phyloP scores from a whole-genome alignment of 2,329 filamentous ascomycete genomes.

The Neofusicoccum umdonicola region DNA sequence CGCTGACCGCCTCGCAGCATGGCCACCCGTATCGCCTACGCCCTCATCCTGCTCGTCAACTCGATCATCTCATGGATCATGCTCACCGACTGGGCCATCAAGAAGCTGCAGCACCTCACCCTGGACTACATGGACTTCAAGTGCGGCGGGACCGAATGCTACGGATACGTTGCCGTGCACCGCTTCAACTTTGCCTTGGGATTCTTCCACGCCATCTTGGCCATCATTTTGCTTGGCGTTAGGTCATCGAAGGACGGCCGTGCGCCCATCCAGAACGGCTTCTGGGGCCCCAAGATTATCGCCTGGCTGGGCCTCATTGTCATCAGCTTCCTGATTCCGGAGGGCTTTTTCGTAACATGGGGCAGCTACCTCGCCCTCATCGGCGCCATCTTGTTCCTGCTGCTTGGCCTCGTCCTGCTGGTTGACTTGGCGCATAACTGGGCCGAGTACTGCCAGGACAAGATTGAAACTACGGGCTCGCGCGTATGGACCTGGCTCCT shows the following conservation, averaged over 20 bases:
- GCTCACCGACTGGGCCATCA: conserved; percentile 97
- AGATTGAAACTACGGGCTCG: conserved; percentile 89
- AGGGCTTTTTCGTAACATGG: conserved; percentile 91
- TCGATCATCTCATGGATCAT: conserved; percentile 98
- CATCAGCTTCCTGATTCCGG: conserved; percentile 91
- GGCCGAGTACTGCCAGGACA: conserved; percentile 92
- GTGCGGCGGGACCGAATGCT: conserved; percentile 83
- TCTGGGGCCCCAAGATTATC: conserved; percentile 95
- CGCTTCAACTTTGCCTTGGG: conserved; percentile 97
- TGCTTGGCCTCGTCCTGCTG: conserved; percentile 86
- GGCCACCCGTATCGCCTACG: conserved; percentile 94
- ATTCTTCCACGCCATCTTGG: conserved; percentile 86
- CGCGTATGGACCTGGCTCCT: conserved; percentile 79
- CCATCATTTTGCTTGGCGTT: conserved; percentile 81
- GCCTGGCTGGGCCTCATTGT: conserved; percentile 85
- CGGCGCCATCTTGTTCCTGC: conserved; percentile 87
- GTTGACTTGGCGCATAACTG: conserved; percentile 95
- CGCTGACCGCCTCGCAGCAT: conserved; percentile 58
- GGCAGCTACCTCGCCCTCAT: conserved; percentile 89
- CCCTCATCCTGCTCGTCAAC: conserved; percentile 91
- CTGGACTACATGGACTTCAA: conserved; percentile 95
- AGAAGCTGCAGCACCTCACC: conserved; percentile 87
- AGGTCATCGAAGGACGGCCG: conserved; percentile 82
- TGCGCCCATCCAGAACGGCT: conserved; percentile 92
- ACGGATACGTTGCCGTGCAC: conserved; percentile 94